Evolutionary conservation across 306 rosid genomes (phyloP), one percentile per base, ranked within the genome.

Genomic region (Vigna radiata): DNA sequence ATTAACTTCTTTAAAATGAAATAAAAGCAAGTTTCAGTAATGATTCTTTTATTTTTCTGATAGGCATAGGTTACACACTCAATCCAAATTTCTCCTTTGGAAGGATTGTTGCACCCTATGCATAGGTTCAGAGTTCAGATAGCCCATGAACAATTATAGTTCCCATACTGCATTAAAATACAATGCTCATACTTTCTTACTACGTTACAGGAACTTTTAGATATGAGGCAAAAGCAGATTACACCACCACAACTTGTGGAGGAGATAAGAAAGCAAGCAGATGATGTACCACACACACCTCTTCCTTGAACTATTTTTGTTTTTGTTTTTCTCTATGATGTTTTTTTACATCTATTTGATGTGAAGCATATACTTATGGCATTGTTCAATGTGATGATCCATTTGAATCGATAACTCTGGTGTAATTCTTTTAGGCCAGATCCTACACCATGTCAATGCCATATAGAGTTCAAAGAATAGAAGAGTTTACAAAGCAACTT

Each of bases 401-500:
- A 47, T 58, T 73, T 68, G 43, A 55, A 23, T 64, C 43, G 21
- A 48, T 25, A 13, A 48, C 27, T 0, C 55, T 77, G 8, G 18
- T 71, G 59, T 4, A 25, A 71, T 33, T 72, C 47, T 77, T 68
- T 64, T 75, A 93, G 96, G 97, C 91, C 6, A 84, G 94, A 90
- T 80, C 76, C 72, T 84, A 82, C 68, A 82, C 97, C 74, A 86
- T 93, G 73, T 93, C 97, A 79, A 93, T 93, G 97, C 97, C 97
- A 59, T 93, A 85, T 86, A 89, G 91, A 85, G 89, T 93, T 68
- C 96, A 93, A 83, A 83, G 71, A 56, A 93, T 93, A 49, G 96
- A 93, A 85, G 96, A 90, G 77, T 87, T 93, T 66, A 91, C 91
- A 67, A 80, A 90, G 68, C 91, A 93, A 82, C 93, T 93, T 1